Conservation (phyloP, 805 yeast species). For the Nakazawaea populi region DNA sequence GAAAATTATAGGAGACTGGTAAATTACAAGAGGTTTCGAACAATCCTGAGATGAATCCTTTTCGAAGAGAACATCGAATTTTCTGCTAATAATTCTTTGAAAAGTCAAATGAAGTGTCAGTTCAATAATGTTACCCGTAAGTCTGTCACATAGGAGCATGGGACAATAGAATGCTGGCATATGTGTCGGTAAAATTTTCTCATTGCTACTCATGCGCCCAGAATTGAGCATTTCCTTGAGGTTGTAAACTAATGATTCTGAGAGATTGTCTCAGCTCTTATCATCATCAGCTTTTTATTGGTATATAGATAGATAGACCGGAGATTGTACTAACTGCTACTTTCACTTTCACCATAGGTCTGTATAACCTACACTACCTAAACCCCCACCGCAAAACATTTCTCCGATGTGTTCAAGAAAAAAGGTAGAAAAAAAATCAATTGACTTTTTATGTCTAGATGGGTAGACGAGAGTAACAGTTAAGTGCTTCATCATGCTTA, state of each 20-base stretch:
- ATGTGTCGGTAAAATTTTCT: slow-evolving; percentile 1
- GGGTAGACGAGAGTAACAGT: neutral
- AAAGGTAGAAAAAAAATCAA: neutral
- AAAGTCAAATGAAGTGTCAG: neutral
- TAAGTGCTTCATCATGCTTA: neutral
- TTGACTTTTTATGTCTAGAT: neutral
- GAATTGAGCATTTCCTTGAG: slow-evolving; percentile 3
- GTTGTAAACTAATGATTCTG: neutral
- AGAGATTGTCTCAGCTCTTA: too few species aligned
- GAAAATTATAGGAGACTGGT: neutral
- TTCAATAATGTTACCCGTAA: neutral
- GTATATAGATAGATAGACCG: too few species aligned
- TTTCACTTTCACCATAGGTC: too few species aligned
- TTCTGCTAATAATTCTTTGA: neutral
- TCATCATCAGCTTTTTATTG: too few species aligned
- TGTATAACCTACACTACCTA: neutral
- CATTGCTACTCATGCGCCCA: slow-evolving; percentile 1
- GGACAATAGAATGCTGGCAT: neutral
- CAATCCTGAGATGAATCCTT: neutral
- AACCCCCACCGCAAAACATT: slow-evolving; percentile 6
- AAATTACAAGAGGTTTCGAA: neutral
- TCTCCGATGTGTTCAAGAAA: slow-evolving; percentile 2
- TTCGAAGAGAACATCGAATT: neutral
- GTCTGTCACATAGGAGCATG: neutral
- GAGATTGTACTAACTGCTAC: too few species aligned